Evolutionary conservation across 208 protist genomes (phyloP).

Genomic region (Acanthamoeba lenticulata): DNA sequence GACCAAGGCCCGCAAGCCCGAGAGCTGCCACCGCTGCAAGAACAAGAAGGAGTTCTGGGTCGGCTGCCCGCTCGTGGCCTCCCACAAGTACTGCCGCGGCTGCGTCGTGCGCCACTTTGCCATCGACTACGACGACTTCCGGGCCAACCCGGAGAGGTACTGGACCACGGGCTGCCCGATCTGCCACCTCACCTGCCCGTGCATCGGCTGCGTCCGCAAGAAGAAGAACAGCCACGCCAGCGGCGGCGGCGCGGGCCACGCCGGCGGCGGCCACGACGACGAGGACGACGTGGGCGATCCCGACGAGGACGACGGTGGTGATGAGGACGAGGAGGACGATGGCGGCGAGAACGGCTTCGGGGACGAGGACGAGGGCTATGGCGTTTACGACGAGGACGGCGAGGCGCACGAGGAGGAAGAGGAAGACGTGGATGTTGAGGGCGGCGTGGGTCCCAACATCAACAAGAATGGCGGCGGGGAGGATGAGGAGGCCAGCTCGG

Average conservation of each 20-base stretch:
- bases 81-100: slow-evolving; percentile 11
- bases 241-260: background rate
- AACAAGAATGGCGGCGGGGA: too few species aligned
- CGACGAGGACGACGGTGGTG: background rate
- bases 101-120: slow-evolving; percentile 12
- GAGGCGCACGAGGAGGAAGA: background rate
- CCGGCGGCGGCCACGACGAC: background rate
- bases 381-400: background rate
- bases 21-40: slow-evolving; percentile 1
- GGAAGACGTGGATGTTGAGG: too few species aligned
- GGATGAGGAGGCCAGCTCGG: too few species aligned
- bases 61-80: background rate
- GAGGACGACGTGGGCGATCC: background rate
- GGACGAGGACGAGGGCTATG: background rate
- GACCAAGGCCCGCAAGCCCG: background rate
- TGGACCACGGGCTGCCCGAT: slow-evolving; percentile 4
- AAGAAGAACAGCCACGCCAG: background rate
- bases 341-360: background rate
- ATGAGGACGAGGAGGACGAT: background rate
- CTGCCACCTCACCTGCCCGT: slow-evolving; percentile 13
- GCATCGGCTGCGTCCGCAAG: background rate
- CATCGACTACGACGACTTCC: background rate
- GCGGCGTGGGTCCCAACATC: too few species aligned
- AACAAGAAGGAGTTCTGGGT: slow-evolving; percentile 49
- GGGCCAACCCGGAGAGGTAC: background rate